phyloP scores from a whole-genome alignment of 148 eudicot species.

The Nyssa sinensis region DNA sequence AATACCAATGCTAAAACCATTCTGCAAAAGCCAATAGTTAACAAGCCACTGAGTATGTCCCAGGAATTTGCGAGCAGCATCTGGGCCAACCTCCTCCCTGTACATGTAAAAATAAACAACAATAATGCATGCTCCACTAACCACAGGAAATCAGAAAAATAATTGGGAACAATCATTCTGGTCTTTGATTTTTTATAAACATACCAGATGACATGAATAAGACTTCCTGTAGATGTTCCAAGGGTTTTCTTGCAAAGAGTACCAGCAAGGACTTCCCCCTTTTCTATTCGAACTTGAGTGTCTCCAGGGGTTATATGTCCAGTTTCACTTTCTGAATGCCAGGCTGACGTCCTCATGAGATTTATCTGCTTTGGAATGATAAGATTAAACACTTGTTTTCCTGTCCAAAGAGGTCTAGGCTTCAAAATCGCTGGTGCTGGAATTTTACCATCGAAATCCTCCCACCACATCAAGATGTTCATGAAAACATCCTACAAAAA shows the following conservation, averaged over 20 bases:
- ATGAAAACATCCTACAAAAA: constrained; percentile 84
- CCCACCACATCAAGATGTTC: constrained; percentile 99
- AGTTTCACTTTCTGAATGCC: constrained; percentile 81
- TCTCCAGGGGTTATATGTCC: constrained; percentile 93
- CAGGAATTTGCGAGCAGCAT: constrained; percentile 97
- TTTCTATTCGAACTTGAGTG: constrained; percentile 88
- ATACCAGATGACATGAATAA: constrained; percentile 96
- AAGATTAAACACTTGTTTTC: constrained; percentile 95
- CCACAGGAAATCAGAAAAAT: not conserved
- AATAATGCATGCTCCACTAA: not conserved
- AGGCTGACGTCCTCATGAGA: constrained; percentile 79
- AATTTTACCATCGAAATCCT: constrained; percentile 96
- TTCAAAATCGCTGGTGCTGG: constrained; percentile 94
- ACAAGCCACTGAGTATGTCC: constrained; percentile 99
- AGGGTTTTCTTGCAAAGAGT: constrained; percentile 96
- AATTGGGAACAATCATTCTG: not conserved
- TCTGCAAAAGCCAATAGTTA: constrained; percentile 94
- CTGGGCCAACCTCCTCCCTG: constrained; percentile 99
- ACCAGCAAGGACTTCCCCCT: constrained; percentile 88
- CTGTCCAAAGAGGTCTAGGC: constrained; percentile 99
- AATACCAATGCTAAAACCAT: constrained; percentile 93
- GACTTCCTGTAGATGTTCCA: constrained; percentile 90
- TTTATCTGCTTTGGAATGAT: constrained; percentile 98
- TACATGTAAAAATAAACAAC: not conserved
- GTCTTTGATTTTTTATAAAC: not conserved